A percentile compares a stretch with the other conserved stretches of the same genome.
Evolutionary conservation across 2,329 filamentous ascomycete genomes (phyloP).

Genomic region (Apiospora sp.): DNA sequence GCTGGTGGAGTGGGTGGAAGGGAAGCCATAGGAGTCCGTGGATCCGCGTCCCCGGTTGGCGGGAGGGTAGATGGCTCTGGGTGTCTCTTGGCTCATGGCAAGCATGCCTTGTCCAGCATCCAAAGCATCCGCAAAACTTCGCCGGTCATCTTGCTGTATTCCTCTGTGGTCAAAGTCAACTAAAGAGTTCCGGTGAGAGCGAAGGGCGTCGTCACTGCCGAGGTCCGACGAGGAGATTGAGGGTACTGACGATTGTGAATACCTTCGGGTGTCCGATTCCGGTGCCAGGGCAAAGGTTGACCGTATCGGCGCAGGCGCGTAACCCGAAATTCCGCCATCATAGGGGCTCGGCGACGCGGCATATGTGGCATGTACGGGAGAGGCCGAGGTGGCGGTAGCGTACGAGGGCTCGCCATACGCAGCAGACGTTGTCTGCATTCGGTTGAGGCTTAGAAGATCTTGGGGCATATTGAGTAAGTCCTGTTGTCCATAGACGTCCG

Average conservation of each 20-base stretch:
- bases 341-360: slow-evolving; percentile 75
- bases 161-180: slow-evolving; percentile 71
- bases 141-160: slow-evolving; percentile 62
- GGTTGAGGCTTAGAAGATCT: slow-evolving; percentile 77
- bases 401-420: slow-evolving; percentile 76
- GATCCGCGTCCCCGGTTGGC: slow-evolving; percentile 71
- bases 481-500: slow-evolving; percentile 63
- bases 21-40: slow-evolving; percentile 90
- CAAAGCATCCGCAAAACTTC: slow-evolving; percentile 86
- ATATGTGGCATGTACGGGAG: slow-evolving; percentile 72
- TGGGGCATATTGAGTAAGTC: slow-evolving; percentile 75
- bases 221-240: slow-evolving; percentile 58
- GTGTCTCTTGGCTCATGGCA: slow-evolving; percentile 93
- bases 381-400: slow-evolving; percentile 69
- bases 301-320: slow-evolving; percentile 71
- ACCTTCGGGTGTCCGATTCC: slow-evolving; percentile 69
- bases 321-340: slow-evolving; percentile 71
- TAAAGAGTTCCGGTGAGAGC: slow-evolving; percentile 65
- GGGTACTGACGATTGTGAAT: slow-evolving; percentile 84
- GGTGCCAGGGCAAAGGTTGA: slow-evolving; percentile 65
- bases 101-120: slow-evolving; percentile 95
- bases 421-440: slow-evolving; percentile 67
- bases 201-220: slow-evolving; percentile 45
- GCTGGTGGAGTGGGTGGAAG: slow-evolving; percentile 81
- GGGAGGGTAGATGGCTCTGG: slow-evolving; percentile 85